phyloP scores from a whole-genome alignment of 768 basidiomycete genomes.

The Trametes elegans region DNA sequence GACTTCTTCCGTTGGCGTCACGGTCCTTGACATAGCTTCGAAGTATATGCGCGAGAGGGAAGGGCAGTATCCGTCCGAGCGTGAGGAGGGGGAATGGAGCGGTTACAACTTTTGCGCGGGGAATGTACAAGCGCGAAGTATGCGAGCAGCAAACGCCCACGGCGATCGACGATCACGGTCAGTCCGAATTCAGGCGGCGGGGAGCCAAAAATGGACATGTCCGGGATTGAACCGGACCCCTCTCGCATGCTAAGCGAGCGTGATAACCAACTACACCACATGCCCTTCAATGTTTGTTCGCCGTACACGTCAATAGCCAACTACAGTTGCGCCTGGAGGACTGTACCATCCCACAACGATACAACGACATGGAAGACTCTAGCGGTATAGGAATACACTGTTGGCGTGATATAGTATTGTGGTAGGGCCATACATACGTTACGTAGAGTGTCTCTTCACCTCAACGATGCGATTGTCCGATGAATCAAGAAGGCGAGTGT shows the following conservation, averaged over 20 bases:
- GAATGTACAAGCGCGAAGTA: neutral
- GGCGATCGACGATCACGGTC: no score
- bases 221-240: slow-evolving; percentile 16
- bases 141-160: neutral
- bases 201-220: slow-evolving; percentile 12
- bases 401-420: neutral
- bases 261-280: slow-evolving; percentile 14
- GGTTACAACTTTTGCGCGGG: neutral
- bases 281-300: neutral
- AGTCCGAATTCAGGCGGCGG: neutral
- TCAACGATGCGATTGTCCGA: neutral
- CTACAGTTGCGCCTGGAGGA: no score
- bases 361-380: neutral
- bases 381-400: neutral
- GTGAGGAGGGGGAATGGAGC: no score
- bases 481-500: no score
- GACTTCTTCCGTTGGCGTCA: slow-evolving; percentile 57
- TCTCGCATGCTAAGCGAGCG: slow-evolving; percentile 13
- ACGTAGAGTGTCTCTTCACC: neutral
- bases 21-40: neutral
- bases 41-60: no score
- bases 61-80: no score
- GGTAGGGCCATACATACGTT: neutral
- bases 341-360: neutral
- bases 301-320: no score